Conservation (phyloP, 805 yeast species). For the Candida qinlingensis region DNA sequence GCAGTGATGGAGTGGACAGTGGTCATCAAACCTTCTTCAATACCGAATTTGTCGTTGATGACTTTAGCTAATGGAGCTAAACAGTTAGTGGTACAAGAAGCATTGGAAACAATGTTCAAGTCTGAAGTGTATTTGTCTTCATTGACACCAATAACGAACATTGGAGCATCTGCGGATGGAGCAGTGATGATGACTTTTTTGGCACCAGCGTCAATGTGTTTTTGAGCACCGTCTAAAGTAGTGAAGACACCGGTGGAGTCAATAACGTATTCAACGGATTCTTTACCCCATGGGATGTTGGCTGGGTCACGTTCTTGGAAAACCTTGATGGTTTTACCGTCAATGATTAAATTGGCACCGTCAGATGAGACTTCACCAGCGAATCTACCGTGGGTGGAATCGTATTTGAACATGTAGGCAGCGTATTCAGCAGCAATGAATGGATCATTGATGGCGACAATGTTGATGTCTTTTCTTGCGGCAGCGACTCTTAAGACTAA, state of each 20-base stretch:
- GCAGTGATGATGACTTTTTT: constrained; percentile 70
- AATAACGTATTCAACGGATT: constrained; percentile 56
- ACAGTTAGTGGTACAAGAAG: constrained; percentile 73
- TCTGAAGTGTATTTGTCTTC: constrained; percentile 53
- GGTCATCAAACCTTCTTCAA: constrained; percentile 73
- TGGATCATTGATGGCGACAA: constrained; percentile 67
- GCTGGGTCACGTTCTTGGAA: constrained; percentile 67
- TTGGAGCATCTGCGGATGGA: constrained; percentile 67
- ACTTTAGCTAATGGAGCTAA: constrained; percentile 70
- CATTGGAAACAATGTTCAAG: constrained; percentile 58
- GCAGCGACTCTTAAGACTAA: constrained; percentile 60
- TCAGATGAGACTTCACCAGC: constrained; percentile 51
- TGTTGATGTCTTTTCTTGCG: constrained; percentile 44
- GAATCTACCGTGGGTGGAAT: constrained; percentile 65
- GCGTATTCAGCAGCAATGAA: constrained; percentile 65
- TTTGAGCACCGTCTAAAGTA: constrained; percentile 57
- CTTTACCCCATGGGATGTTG: constrained; percentile 61
- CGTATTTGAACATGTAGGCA: constrained; percentile 71
- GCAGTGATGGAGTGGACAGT: constrained; percentile 70
- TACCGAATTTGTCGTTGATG: constrained; percentile 59
- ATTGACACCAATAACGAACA: constrained; percentile 71
- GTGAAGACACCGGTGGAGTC: constrained; percentile 75
- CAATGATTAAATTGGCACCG: constrained; percentile 46
- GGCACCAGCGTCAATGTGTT: constrained; percentile 70
- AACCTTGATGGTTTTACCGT: constrained; percentile 45